These are phyloP conservation scores for Lathyrus oleraceus DNA, from an alignment of 306 rosid genomes.

Conservation along the genomic window DNA sequence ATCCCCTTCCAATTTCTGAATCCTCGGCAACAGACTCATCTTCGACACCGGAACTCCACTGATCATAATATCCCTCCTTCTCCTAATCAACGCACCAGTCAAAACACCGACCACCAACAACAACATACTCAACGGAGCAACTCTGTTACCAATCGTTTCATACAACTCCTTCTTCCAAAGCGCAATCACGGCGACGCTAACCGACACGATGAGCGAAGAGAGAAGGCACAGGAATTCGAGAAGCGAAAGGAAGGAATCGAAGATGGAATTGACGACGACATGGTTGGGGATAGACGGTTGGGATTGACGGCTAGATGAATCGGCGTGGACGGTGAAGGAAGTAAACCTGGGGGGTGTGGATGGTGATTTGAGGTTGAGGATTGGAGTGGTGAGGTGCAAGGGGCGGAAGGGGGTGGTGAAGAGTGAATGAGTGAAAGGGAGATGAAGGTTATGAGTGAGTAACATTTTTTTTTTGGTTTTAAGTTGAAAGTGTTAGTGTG, in stretches of 20 bases:
- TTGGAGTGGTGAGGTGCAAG: slow-evolving; percentile 33
- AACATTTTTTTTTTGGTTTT: slow-evolving; percentile 45
- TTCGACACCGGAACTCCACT: slow-evolving; percentile 56
- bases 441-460: slow-evolving; percentile 38
- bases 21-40: slow-evolving; percentile 66
- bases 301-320: slow-evolving; percentile 34
- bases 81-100: slow-evolving; percentile 67
- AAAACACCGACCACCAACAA: slow-evolving; percentile 54
- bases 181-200: slow-evolving; percentile 40
- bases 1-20: slow-evolving; percentile 85
- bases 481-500: neutral
- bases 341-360: slow-evolving; percentile 13
- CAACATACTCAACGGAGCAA: slow-evolving; percentile 42
- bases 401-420: slow-evolving; percentile 34
- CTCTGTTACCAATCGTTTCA: slow-evolving; percentile 42
- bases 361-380: slow-evolving; percentile 30
- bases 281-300: slow-evolving; percentile 12
- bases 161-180: slow-evolving; percentile 46
- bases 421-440: slow-evolving; percentile 35
- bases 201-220: slow-evolving; percentile 53
- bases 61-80: slow-evolving; percentile 46
- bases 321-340: slow-evolving; percentile 31
- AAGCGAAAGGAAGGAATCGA: slow-evolving; percentile 58
- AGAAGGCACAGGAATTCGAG: slow-evolving; percentile 61
- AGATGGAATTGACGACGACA: slow-evolving; percentile 35